Evolutionary conservation across 768 basidiomycete species (phyloP), one percentile per base, ranked within the genome.

Genomic region (Phaeotremella skinneri): DNA sequence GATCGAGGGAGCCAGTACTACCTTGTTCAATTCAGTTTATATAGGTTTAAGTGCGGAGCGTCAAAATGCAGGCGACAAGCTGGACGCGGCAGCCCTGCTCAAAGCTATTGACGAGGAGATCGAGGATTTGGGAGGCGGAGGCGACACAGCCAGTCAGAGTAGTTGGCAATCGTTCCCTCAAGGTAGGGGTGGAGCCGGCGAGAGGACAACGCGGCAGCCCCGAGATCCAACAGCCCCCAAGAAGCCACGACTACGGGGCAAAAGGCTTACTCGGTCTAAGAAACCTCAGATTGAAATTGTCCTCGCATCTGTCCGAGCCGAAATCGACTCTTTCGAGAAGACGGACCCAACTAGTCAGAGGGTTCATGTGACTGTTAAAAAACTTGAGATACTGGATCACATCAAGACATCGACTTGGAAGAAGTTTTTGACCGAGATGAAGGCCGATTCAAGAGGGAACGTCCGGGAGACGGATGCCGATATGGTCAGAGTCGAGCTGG

Each of bases 341-440:
- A 30, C 81, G 11, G 82, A 82, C 43, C 76, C 82, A 0, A 71
- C 86, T 23, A 84, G 86, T 7, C 87, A 87, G 2, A 81, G 87
- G 52, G 82, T 85, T 1, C 81, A 88, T 48, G 82, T 84, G 14
- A 85, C 85, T 11, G 81, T 92, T 51, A 82, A 79, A 58, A 84
- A 90, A 61, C 68, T 91, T 20, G 91, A 96, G 76, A 96, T 98
- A 59, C 79, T 98, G 51, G 96, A 99, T 75, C 93, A 96, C 72
- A 91, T 99, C 81, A 92, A 90, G 80, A 93, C 92, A 0, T 97
- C 92, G 7, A 97, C 96, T 0, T 99, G 96, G 96, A 89, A 87
- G 79, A 98, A 94, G 75, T 98, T 99, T 75, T 79, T 99, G 59
- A 93, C 91, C 2, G 85, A 85, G 54, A 81, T 96, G 72, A 84